Evolutionary conservation across 2,329 filamentous ascomycete species (phyloP).

Genomic region (Plectosphaerella sp.): DNA sequence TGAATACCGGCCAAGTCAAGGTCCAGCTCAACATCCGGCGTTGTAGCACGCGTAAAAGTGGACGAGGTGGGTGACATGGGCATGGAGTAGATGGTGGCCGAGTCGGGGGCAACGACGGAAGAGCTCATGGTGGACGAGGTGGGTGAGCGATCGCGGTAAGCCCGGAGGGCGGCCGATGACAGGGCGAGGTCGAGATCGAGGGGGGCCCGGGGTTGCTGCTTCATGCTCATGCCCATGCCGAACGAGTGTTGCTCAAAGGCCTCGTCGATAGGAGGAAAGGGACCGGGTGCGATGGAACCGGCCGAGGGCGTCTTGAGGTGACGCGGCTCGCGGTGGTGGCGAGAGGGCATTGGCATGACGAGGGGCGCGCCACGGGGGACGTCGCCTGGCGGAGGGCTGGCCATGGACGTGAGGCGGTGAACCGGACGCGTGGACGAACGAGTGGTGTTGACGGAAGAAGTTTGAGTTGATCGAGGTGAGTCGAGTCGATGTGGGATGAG

Average conservation of each 20-base stretch:
- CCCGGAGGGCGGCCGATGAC: conserved; percentile 4
- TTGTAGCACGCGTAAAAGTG: conserved; percentile 12
- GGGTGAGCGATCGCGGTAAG: conserved; percentile 21
- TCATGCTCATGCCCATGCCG: no score
- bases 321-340: conserved; percentile 9
- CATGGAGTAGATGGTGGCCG: conserved; percentile 30
- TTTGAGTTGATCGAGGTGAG: no score
- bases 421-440: no score
- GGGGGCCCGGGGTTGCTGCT: conserved; percentile 3
- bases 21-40: conserved; percentile 10
- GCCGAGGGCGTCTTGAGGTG: conserved; percentile 5
- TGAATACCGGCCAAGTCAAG: not conserved
- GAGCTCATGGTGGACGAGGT: conserved; percentile 32
- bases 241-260: conserved; percentile 1
- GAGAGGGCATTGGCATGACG: no score
- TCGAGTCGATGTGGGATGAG: no score
- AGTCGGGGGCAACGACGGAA: conserved; percentile 27
- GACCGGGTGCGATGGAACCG: not conserved
- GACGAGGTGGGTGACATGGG: conserved; percentile 14
- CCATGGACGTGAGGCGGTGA: no score
- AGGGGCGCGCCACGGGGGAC: no score
- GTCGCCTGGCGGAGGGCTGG: no score
- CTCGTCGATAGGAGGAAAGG: conserved; percentile 1
- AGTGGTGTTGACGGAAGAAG: no score
- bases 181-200: conserved; percentile 9